Base-by-base conservation (phyloP, 2,329 filamentous ascomycete species). In the Phaeophleospora eucalypticola region DNA sequence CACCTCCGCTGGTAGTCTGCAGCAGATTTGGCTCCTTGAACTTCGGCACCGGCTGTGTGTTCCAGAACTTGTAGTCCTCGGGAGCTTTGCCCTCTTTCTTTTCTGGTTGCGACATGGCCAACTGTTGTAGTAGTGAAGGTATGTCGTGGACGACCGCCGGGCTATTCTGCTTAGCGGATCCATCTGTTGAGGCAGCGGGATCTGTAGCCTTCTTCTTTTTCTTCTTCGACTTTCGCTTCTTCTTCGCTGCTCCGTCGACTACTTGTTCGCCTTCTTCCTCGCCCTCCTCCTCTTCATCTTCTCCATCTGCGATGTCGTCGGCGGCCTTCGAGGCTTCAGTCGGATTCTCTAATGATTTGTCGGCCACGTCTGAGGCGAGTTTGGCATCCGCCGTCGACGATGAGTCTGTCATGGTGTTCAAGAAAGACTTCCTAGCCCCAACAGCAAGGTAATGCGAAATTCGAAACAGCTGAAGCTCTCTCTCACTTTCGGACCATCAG, bases 41-140 rank as follows among this genome's bases (percentile, higher is more conserved):
- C 63, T 84, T 84, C 41, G 87, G 87, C 49, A 98, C 93, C 1
- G 93, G 93, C 69, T 98, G 93, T 38, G 93, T 98, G 68, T 89
- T 84, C 93, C 93, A 98, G 74, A 98, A 98, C 71, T 95, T 96
- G 78, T 97, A 96, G 48, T 64, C 63, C 42, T 65, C 60, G 7
- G 57, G 63, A 18, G 60, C 55, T 43, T 66, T 66, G 48, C 62
- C 63, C 46, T 65, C 63, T 21, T 57, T 60, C 36, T 58, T 61
- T 19, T 36, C 36, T 8, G 44, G 46, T 20, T 54, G 46, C 7
- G 54, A 50, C 29, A 63, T 24, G 19, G 53, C 53, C 8, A 65
- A 47, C 45, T 65, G 62, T 36, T 64, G 52, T 0, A 65, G 52
- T 19, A 65, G 44, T 19, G 57, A 47, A 6, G 58, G 58, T 16